Base-by-base conservation (phyloP, 805 yeast species). In the Ogataea haglerorum region DNA sequence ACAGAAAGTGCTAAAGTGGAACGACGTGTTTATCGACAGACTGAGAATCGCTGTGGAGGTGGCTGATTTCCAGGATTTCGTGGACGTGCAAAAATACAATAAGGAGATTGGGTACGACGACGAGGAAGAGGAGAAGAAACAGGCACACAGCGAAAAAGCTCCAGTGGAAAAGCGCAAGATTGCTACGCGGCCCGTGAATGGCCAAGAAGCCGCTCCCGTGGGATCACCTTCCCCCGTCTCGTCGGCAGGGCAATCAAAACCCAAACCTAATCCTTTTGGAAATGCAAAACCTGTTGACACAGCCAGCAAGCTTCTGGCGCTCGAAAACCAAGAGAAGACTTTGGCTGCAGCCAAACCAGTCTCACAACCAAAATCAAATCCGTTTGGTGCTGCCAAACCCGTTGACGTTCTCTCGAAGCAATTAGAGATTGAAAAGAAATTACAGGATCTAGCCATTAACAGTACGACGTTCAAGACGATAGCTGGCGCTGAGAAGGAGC, bases 361-460 rank as follows among this genome's bases (percentile, higher is more conserved):
- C 5, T 58, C 51, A 4, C 51, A 65, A 52, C 57, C 68, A 3
- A 80, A 75, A 51, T 47, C 74, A 0, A 83, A 78, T 53, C 89
- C 93, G 3, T 87, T 88, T 66, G 95, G 95, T 0, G 67, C 75
- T 4, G 96, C 95, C 1, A 85, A 78, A 62, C 95, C 95, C 2
- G 91, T 87, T 5, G 95, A 87, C 59, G 78, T 84, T 2, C 67
- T 80, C 16, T 69, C 85, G 18, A 80, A 76, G 49, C 78, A 76
- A 49, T 64, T 70, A 33, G 91, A 84, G 52, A 64, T 83, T 16
- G 90, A 83, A 45, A 69, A 72, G 40, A 63, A 63, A 40, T 57
- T 76, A 42, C 54, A 62, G 10, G 57, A 60, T 23, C 48, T 72
- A 32, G 69, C 69, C 25, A 66, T 76, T 22, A 76, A 73, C 44